Evolutionary conservation across 139 green algal species (phyloP).

Genomic region (Chlorella sp.): DNA sequence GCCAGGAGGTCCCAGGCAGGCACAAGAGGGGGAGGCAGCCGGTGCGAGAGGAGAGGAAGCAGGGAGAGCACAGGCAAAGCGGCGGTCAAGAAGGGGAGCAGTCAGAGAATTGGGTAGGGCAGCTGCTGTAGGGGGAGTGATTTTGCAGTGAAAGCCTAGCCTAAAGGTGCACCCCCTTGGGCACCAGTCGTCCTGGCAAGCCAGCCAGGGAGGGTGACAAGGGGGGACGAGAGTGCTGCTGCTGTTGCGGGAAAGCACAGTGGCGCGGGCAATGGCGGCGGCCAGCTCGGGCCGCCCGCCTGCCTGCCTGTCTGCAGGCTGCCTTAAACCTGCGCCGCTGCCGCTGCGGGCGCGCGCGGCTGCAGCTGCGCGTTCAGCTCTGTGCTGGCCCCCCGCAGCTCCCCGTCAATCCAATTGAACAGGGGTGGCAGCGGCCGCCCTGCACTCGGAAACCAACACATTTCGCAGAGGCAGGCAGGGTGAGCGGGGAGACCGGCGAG

Average conservation of each 20-base stretch:
- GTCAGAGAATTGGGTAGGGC: not conserved
- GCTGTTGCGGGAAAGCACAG: not conserved
- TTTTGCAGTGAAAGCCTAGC: slow-evolving; percentile 3
- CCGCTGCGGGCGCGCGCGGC: not conserved
- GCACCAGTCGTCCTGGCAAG: no score
- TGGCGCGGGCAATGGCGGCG: no score
- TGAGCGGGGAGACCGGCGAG: not conserved
- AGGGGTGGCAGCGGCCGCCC: slow-evolving; percentile 84
- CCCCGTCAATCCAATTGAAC: slow-evolving; percentile 91
- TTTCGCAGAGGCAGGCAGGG: no score
- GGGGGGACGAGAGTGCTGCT: not conserved
- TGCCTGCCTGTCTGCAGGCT: not conserved
- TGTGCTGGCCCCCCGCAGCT: slow-evolving; percentile 59
- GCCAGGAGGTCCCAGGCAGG: not conserved
- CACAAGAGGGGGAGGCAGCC: not conserved
- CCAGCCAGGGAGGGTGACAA: not conserved
- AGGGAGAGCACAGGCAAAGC: not conserved
- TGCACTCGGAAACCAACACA: slow-evolving; percentile 50
- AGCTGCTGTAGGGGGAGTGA: not conserved
- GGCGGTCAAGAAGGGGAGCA: not conserved
- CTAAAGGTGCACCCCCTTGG: not conserved
- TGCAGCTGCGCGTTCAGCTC: slow-evolving; percentile 29
- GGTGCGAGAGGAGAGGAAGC: not conserved
- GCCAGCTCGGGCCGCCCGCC: no score
- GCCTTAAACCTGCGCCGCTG: not conserved